Percentiles rank a stretch among this genome's conserved stretches.
Evolutionary conservation across 1,139 yeast species (phyloP).

Genomic region (Yamadazyma jaroonii): DNA sequence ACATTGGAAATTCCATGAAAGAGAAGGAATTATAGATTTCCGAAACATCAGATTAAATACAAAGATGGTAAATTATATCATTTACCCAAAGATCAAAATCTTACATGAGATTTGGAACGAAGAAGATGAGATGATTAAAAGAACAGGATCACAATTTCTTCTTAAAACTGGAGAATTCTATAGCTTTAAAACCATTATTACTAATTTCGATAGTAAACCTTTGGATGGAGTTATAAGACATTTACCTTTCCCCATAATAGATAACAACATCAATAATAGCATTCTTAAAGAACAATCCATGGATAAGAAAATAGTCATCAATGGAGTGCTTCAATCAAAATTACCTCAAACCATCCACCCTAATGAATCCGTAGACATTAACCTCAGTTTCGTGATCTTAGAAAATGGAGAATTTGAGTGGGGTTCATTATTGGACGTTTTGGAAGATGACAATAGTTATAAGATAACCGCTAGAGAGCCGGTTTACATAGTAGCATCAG

Average conservation of each 20-base stretch:
- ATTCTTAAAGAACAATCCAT: constrained; percentile 26
- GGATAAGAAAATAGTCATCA: constrained; percentile 54
- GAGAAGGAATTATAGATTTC: constrained; percentile 62
- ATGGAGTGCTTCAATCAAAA: constrained; percentile 64
- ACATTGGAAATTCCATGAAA: constrained; percentile 19
- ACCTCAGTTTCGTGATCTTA: constrained; percentile 57
- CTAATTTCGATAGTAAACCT: constrained; percentile 37
- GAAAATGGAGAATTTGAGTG: constrained; percentile 78
- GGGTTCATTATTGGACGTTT: constrained; percentile 66
- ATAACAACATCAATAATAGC: constrained; percentile 8
- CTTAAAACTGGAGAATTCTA: constrained; percentile 48
- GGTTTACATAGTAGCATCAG: constrained; percentile 26
- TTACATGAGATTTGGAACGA: constrained; percentile 25
- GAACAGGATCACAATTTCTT: constrained; percentile 19
- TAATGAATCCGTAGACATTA: constrained; percentile 21
- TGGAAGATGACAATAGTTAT: constrained; percentile 15
- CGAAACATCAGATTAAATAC: constrained; percentile 61
- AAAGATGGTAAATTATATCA: constrained; percentile 49
- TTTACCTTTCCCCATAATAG: constrained; percentile 47
- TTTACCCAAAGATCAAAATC: constrained; percentile 47
- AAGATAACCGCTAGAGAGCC: constrained; percentile 32
- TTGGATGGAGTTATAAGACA: constrained; percentile 65
- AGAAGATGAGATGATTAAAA: constrained; percentile 8
- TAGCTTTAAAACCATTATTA: constrained; percentile 42
- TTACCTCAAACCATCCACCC: constrained; percentile 42